A percentile compares a stretch with the other conserved stretches of the same genome.
phyloP scores from a whole-genome alignment of 208 protist species.

The Kentomonas sorsogonicus region DNA sequence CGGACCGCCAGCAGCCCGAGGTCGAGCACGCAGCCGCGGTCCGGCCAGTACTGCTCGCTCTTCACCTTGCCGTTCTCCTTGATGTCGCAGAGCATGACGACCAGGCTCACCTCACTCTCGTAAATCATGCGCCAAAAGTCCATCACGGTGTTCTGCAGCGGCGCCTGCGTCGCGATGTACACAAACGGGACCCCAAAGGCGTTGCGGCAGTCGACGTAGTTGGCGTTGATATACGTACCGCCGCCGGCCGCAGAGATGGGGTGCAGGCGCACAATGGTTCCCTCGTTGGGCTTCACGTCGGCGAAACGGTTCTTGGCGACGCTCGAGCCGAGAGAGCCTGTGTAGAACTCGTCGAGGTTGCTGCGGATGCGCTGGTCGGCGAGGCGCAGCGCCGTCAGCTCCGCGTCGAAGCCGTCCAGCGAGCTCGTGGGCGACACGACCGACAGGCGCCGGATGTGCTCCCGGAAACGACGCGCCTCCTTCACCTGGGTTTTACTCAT shows the following conservation, averaged over 20 bases:
- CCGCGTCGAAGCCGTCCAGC: conserved; percentile 20
- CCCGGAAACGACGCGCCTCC: conserved; percentile 20
- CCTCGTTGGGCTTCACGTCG: conserved; percentile 67
- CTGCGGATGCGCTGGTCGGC: conserved; percentile 54
- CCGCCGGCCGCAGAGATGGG: conserved; percentile 21
- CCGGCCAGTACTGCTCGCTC: conserved; percentile 80
- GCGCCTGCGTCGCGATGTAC: conserved; percentile 90
- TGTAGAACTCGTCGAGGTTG: conserved; percentile 74
- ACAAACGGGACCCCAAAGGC: conserved; percentile 66
- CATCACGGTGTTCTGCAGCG: conserved; percentile 65
- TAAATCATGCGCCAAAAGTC: conserved; percentile 91
- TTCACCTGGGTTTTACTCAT: conserved; percentile 14
- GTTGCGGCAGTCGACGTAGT: conserved; percentile 70
- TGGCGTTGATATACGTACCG: conserved; percentile 86
- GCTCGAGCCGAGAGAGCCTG: conserved; percentile 49
- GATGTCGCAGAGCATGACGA: conserved; percentile 79
- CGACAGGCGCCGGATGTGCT: conserved; percentile 24
- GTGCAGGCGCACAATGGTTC: conserved; percentile 46
- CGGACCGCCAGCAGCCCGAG: conserved; percentile 44
- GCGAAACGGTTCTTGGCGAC: conserved; percentile 71
- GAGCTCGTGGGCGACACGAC: not conserved
- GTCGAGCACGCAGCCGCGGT: conserved; percentile 29
- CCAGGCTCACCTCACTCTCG: conserved; percentile 67
- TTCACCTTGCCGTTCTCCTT: conserved; percentile 73
- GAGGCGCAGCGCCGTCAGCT: conserved; percentile 42